These are phyloP conservation scores for Carex scoparia DNA, from an alignment of 176 grass and related monocot species.

Conservation along the genomic window DNA sequence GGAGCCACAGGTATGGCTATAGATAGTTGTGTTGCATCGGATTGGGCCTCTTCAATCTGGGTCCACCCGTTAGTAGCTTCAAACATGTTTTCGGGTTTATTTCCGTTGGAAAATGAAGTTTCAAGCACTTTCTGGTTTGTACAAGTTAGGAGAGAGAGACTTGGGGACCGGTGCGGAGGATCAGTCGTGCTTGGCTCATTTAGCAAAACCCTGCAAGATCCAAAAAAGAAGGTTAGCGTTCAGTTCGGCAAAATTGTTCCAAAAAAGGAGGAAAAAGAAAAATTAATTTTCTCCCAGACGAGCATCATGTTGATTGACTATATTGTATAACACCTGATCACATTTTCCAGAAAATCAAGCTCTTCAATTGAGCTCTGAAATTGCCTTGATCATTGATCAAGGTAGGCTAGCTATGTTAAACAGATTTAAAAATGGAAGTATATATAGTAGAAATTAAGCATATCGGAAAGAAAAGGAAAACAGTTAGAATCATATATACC, in stretches of 20 bases:
- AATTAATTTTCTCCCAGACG: neutral
- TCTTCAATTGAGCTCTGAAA: too few species aligned
- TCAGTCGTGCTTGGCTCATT: constrained; percentile 34
- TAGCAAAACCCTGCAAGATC: constrained; percentile 40
- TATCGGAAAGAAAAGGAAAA: neutral
- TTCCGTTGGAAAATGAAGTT: constrained; percentile 15
- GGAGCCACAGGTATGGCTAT: constrained; percentile 40
- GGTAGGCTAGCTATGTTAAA: neutral
- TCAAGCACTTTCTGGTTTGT: constrained; percentile 21
- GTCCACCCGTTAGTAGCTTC: constrained; percentile 17
- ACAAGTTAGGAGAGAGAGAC: constrained; percentile 28
- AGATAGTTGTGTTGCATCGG: constrained; percentile 32
- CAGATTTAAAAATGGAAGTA: neutral
- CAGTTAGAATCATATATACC: neutral
- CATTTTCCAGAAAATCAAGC: too few species aligned
- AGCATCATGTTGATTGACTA: neutral
- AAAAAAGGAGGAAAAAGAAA: neutral
- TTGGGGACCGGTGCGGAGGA: neutral
- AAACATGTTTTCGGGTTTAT: constrained; percentile 23
- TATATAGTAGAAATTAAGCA: neutral
- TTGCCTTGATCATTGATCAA: neutral
- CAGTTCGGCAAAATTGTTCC: neutral
- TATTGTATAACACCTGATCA: too few species aligned
- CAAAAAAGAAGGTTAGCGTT: neutral
- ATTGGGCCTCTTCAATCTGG: constrained; percentile 20